phyloP scores from a whole-genome alignment of 306 rosid genomes.

The Geum urbanum region DNA sequence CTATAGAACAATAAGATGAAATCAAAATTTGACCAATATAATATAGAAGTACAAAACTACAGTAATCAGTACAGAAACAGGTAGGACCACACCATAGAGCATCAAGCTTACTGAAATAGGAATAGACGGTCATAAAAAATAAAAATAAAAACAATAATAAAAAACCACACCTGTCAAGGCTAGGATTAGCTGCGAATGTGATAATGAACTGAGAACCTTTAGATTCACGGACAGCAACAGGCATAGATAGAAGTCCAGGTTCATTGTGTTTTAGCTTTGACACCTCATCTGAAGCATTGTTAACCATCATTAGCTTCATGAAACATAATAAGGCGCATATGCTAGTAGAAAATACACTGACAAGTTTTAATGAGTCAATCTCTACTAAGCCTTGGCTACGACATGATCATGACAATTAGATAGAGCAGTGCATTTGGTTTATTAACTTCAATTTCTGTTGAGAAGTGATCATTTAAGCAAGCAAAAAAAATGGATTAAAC shows the following conservation, averaged over 20 bases:
- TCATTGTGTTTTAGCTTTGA: conserved; percentile 78
- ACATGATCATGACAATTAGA: background rate
- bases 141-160: background rate
- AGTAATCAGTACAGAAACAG: background rate
- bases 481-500: no score
- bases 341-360: background rate
- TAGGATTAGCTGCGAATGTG: conserved; percentile 72
- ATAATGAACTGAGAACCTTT: conserved; percentile 82
- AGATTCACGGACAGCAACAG: conserved; percentile 67
- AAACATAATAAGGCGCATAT: background rate
- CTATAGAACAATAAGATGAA: background rate
- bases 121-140: background rate
- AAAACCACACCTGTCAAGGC: conserved; percentile 70
- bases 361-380: background rate
- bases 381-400: background rate
- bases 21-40: background rate
- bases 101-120: background rate
- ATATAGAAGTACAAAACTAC: background rate
- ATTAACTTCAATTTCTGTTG: no score
- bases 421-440: background rate
- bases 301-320: conserved; percentile 1
- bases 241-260: conserved; percentile 76
- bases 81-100: background rate
- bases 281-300: conserved; percentile 60
- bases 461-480: no score